Evolutionary conservation across 2,329 filamentous ascomycete genomes (phyloP), one percentile per base, ranked within the genome.

Genomic region (Periconia macrospinosa): DNA sequence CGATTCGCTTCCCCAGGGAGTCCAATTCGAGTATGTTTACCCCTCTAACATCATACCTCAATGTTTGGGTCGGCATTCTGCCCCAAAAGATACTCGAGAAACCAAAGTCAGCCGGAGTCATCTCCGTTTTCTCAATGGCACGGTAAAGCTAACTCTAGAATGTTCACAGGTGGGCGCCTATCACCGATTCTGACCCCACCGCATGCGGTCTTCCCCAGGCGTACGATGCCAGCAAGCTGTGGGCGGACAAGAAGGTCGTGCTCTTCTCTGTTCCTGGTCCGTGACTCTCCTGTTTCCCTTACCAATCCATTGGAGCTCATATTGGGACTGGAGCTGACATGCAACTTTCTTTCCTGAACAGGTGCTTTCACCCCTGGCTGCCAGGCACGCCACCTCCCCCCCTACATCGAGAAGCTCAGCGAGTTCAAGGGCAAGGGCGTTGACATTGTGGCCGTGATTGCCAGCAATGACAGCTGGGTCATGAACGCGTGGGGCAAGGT

Each of bases 401-500:
- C 88, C 57, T 96, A 91, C 83, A 84, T 93, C 66, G 77, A 84
- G 75, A 87, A 90, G 73, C 78, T 87, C 63, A 79, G 84, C 49
- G 80, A 87, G 70, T 81, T 95, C 75, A 87, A 86, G 79, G 79
- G 79, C 71, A 93, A 93, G 83, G 91, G 90, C 66, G 89, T 95
- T 62, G 91, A 96, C 76, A 76, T 88, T 59, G 85, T 96, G 67
- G 84, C 91, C 62, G 85, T 94, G 70, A 87, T 95, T 69, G 89
- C 91, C 55, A 88, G 80, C 80, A 96, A 96, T 77, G 92, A 96
- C 77, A 80, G 87, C 60, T 95, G 82, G 72, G 91, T 96, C 75
- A 93, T 93, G 90, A 87, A 86, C 66, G 91, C 89, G 50, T 94
- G 90, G 90, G 88, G 86, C 77, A 96, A 96, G 84, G 91, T 91